Base-by-base conservation (phyloP, 1,284 basidiomycete genomes). In the Fomitiporia mediterranea region DNA sequence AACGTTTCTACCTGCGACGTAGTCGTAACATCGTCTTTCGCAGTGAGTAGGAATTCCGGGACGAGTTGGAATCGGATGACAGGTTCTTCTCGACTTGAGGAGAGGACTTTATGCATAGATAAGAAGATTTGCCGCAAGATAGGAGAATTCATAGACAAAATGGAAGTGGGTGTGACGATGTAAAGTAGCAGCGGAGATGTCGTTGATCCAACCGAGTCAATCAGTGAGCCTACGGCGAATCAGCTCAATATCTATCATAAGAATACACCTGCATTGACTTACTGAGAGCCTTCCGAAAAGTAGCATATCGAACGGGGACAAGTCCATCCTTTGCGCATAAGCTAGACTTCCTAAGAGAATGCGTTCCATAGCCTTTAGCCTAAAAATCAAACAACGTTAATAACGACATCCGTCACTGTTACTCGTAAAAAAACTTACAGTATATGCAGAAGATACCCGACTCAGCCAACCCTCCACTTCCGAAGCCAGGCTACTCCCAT, bases 1-100 rank as follows among this genome's bases (percentile, higher is more conserved):
- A 89, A 72, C 5, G 67, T 62, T 43, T 74, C 73, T 5, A 70
- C 67, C 49, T 72, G 70, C 25, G 68, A 69, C 6, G 68, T 62
- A 13, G 71, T 66, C 3, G 77, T 71, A 57, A 72, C 72, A 53
- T 73, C 70, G 37, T 73, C 67, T 23, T 68, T 70, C 35, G 72
- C 73, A 38, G 72, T 68, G 17, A 87, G 70, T 38, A 80, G 68
- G 11, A 80, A 72, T 55, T 89, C 82, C 1, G 90, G 85, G 38
- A 92, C 71, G 53, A 91, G 80, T 59, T 91, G 86, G 51, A 87
- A 79, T 23, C 83, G 70, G 15, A 80, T 69, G 54, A 78, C 74
- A 42, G 17, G 2, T 15, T 28, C 9, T 70, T 47, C 75, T 74
- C 25, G 72, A 69, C 65, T 78, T 78, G 53, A 30, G n/a, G n/a